Percentiles rank a stretch among this genome's conserved stretches.
These are phyloP conservation scores for Colletotrichum sojae DNA, from an alignment of 2,329 filamentous ascomycete species.

Conservation along the genomic window DNA sequence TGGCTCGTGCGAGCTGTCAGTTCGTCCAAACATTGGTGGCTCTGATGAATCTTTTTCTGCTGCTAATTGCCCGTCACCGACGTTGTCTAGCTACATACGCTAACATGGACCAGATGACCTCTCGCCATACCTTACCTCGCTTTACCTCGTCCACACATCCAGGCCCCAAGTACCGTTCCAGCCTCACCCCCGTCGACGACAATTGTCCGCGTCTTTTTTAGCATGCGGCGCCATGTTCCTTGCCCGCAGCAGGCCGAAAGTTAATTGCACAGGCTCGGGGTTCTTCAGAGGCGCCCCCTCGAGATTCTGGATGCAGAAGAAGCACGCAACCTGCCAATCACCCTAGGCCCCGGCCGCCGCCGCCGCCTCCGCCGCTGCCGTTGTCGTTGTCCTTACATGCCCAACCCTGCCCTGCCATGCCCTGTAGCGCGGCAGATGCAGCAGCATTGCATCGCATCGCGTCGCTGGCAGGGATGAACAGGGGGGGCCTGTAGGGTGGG, in stretches of 20 bases:
- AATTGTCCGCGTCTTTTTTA: slow-evolving; percentile 38
- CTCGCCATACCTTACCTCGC: slow-evolving; percentile 14
- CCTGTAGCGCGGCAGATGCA: slow-evolving; percentile 42
- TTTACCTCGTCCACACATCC: slow-evolving; percentile 19
- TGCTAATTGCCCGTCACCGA: slow-evolving; percentile 4
- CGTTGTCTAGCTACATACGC: not conserved
- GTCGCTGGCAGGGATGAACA: slow-evolving; percentile 32
- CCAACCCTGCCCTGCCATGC: slow-evolving; percentile 36
- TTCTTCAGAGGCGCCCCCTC: slow-evolving; percentile 32
- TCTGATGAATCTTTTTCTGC: slow-evolving; percentile 4
- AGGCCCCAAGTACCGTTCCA: slow-evolving; percentile 35
- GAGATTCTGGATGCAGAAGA: slow-evolving; percentile 38
- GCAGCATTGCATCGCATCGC: slow-evolving; percentile 41
- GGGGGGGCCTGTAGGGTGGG: slow-evolving; percentile 27
- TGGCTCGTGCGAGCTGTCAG: slow-evolving; percentile 23
- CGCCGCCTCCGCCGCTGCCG: slow-evolving; percentile 29
- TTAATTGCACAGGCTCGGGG: slow-evolving; percentile 33
- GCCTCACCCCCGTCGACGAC: slow-evolving; percentile 37
- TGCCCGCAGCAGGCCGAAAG: slow-evolving; percentile 38
- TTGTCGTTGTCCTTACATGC: slow-evolving; percentile 36
- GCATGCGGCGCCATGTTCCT: slow-evolving; percentile 37
- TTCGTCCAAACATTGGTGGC: slow-evolving; percentile 30
- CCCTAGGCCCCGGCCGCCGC: slow-evolving; percentile 22
- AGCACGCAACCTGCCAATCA: slow-evolving; percentile 40
- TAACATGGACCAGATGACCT: slow-evolving; percentile 9